These are phyloP conservation scores for Mercurialis annua DNA, from an alignment of 345 rosid genomes.

Conservation along the genomic window DNA sequence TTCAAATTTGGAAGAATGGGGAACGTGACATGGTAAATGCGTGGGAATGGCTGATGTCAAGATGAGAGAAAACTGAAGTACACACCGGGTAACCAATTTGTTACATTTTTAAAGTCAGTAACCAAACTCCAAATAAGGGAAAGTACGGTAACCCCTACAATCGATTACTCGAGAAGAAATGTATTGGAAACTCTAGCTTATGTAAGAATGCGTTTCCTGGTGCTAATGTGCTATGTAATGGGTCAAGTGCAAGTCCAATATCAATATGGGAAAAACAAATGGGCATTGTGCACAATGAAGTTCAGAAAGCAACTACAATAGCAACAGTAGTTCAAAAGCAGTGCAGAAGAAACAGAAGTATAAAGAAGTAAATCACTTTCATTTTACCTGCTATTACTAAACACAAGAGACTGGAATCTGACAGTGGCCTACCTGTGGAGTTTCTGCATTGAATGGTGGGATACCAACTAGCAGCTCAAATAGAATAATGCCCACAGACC, in stretches of 20 bases:
- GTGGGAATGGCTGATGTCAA: no score
- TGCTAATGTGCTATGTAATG: background rate
- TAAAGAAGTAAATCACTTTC: background rate
- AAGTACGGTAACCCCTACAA: no score
- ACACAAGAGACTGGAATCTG: background rate
- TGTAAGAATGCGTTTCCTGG: background rate
- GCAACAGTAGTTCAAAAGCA: background rate
- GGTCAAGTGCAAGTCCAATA: background rate
- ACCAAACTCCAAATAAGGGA: no score
- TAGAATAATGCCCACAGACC: slow-evolving; percentile 95
- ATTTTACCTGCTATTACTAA: background rate
- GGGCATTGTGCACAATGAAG: no score
- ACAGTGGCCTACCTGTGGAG: slow-evolving; percentile 63
- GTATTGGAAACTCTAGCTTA: background rate
- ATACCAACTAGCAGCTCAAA: slow-evolving; percentile 89
- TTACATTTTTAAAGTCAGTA: no score
- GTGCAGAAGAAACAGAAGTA: background rate
- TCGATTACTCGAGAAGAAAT: background rate
- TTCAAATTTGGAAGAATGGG: no score
- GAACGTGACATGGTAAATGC: no score
- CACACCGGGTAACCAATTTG: no score
- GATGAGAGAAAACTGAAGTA: no score
- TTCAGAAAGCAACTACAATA: background rate
- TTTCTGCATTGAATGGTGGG: slow-evolving; percentile 93
- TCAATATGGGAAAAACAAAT: background rate